These are phyloP conservation scores for Pulveroboletus ravenelii DNA, from an alignment of 768 basidiomycete genomes.

Conservation along the genomic window DNA sequence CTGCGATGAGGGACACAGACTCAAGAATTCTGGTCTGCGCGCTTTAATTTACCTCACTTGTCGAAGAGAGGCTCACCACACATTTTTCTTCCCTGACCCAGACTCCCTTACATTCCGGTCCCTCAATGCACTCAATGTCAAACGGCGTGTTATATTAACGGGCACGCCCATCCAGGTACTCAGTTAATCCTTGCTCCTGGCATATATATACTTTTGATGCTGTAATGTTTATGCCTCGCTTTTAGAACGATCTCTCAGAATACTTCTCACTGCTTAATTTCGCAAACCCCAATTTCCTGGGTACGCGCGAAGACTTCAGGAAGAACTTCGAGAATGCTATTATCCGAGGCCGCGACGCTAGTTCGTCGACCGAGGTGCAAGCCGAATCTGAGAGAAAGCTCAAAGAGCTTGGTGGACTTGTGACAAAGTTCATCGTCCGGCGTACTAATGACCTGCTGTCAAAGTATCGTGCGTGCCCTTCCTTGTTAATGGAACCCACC, in stretches of 20 bases:
- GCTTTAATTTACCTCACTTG: neutral
- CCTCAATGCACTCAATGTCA: slow-evolving; percentile 76
- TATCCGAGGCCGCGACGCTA: slow-evolving; percentile 84
- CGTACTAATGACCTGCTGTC: slow-evolving; percentile 91
- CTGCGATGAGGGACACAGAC: slow-evolving; percentile 93
- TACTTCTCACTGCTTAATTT: slow-evolving; percentile 93
- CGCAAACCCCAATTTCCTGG: slow-evolving; percentile 87
- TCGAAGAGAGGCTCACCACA: slow-evolving; percentile 2
- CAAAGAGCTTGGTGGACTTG: slow-evolving; percentile 82
- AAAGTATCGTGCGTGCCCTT: slow-evolving; percentile 72
- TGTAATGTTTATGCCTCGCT: neutral
- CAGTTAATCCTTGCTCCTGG: neutral
- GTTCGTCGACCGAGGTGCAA: slow-evolving; percentile 74
- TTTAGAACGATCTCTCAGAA: slow-evolving; percentile 89
- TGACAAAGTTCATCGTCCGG: slow-evolving; percentile 92
- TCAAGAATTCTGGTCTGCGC: slow-evolving; percentile 88
- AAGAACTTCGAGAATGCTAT: slow-evolving; percentile 95
- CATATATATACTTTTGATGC: slow-evolving; percentile 6
- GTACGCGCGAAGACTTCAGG: slow-evolving; percentile 83
- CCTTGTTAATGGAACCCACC: neutral
- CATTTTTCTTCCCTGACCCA: slow-evolving; percentile 26
- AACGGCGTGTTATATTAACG: slow-evolving; percentile 87
- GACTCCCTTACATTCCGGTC: slow-evolving; percentile 87
- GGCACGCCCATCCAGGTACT: slow-evolving; percentile 87
- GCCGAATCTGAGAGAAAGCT: slow-evolving; percentile 84